phyloP scores from a whole-genome alignment of 345 rosid species.

The Eucalyptus grandis region DNA sequence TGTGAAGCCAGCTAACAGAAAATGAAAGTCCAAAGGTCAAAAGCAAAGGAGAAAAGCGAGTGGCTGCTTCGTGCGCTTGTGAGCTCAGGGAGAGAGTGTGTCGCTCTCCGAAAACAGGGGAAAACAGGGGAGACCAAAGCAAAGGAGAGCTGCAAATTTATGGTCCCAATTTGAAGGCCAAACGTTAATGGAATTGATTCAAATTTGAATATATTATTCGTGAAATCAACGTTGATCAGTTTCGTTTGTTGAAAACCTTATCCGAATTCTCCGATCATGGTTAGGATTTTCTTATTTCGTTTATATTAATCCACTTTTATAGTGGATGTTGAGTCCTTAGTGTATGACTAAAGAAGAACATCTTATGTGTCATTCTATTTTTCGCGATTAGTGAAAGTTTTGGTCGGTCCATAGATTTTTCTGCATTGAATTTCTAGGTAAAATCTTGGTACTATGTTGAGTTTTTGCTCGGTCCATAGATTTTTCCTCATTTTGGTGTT shows the following conservation, averaged over 20 bases:
- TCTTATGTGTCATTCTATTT: not conserved
- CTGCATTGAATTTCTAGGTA: too few species aligned
- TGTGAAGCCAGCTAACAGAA: not conserved
- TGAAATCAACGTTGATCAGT: too few species aligned
- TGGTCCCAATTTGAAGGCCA: not conserved
- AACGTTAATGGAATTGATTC: too few species aligned
- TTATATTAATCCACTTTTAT: too few species aligned
- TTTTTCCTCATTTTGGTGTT: too few species aligned
- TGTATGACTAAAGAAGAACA: not conserved
- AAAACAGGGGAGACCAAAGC: not conserved
- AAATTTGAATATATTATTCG: too few species aligned
- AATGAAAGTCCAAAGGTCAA: not conserved
- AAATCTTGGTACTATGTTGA: too few species aligned
- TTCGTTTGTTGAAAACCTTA: too few species aligned
- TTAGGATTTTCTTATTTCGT: too few species aligned
- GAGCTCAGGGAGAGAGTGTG: not conserved
- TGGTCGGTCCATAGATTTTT: fast-evolving
- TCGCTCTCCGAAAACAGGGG: not conserved
- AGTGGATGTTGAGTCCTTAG: too few species aligned
- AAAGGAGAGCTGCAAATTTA: not conserved
- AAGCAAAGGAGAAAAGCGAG: not conserved
- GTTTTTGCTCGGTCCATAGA: too few species aligned
- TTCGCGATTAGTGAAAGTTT: not conserved
- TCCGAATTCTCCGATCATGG: fast-evolving
- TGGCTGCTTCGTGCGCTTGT: not conserved